Conservation (phyloP, 805 yeast genomes). For the Dipodascus geniculatus region DNA sequence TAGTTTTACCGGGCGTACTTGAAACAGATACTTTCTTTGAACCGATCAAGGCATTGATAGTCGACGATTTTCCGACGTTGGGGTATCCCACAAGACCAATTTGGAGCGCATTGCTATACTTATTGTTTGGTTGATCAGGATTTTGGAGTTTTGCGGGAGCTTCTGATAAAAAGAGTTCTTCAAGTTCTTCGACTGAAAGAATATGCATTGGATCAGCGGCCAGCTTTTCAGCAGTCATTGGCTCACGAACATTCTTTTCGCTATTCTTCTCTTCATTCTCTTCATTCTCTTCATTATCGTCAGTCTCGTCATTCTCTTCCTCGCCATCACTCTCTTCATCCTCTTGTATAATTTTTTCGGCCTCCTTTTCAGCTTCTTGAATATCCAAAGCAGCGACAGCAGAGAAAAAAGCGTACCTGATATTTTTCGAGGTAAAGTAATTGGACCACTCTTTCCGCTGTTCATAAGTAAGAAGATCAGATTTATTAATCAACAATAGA, state of each 20-base stretch:
- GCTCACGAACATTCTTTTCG: conserved; percentile 11
- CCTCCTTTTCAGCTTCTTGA: conserved; percentile 42
- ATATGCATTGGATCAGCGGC: conserved; percentile 48
- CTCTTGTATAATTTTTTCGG: conserved; percentile 13
- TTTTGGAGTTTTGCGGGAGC: conserved; percentile 42
- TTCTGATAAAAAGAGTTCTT: conserved; percentile 57
- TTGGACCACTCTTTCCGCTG: conserved; percentile 85
- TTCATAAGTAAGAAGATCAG: conserved; percentile 67
- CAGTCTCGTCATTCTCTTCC: conserved; percentile 10
- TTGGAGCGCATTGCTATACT: conserved; percentile 40
- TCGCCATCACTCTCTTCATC: conserved; percentile 4
- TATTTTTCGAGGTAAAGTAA: conserved; percentile 56
- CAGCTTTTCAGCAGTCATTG: conserved; percentile 14
- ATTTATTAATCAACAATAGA: conserved; percentile 79
- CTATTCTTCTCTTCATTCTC: conserved; percentile 17
- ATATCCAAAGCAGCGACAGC: conserved; percentile 75
- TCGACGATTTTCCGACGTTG: conserved; percentile 93
- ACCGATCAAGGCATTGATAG: conserved; percentile 92
- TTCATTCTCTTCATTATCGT: conserved; percentile 17
- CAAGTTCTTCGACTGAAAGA: conserved; percentile 73
- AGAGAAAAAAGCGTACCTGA: conserved; percentile 82
- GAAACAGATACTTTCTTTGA: conserved; percentile 97
- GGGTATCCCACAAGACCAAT: conserved; percentile 98
- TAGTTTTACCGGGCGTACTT: conserved; percentile 97
- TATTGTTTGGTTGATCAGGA: conserved; percentile 43